Base-by-base conservation (phyloP, 257 asterid genomes). In the Handroanthus guayacan region DNA sequence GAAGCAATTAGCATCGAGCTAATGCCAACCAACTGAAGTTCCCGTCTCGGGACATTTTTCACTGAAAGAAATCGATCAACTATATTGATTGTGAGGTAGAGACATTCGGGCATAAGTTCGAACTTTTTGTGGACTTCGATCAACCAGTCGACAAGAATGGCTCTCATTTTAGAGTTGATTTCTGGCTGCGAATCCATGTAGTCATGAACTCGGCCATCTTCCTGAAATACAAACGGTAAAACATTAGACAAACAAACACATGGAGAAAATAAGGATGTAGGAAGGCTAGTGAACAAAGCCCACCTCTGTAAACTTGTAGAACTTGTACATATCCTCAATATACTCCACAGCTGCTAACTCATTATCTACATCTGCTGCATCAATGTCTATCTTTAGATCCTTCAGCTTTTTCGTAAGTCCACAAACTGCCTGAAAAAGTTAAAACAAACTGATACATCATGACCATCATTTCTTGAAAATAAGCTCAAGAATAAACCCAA, bases 21-120 rank as follows among this genome's bases (percentile, higher is more conserved):
- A 54, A 90, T 85, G 45, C 94, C 93, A 48, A 88, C 92, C 82
- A 90, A 67, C 86, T 90, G 96, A 78, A 90, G 90, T 75, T 90
- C 94, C 79, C 66, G 83, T 64, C 90, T 82, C 0, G 85, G 78
- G 48, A 88, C 86, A 10, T 75, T 43, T 71, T 81, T 80, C 74
- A 79, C 4, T 0, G 87, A 82, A 5, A 90, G 87, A 75, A 82
- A 90, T 3, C 92, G 82, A 39, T 90, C 96, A 55, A 88, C 75
- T 44, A 88, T 77, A 50, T 88, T 86, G 12, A 89, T 72, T 0
- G 95, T 78, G 11, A 89, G 85, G 71, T 84, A 89, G 11, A 89
- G 85, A 55, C 83, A 84, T 63, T 88, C 93, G 1, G 90, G 89
- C 83, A 82, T 79, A 58, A 88, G 81, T 47, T 86, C 89, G 63